Percentiles rank a stretch among this genome's conserved stretches.
Evolutionary conservation across 2,329 filamentous ascomycete species (phyloP).

Genomic region (Clarireedia homoeocarpa): DNA sequence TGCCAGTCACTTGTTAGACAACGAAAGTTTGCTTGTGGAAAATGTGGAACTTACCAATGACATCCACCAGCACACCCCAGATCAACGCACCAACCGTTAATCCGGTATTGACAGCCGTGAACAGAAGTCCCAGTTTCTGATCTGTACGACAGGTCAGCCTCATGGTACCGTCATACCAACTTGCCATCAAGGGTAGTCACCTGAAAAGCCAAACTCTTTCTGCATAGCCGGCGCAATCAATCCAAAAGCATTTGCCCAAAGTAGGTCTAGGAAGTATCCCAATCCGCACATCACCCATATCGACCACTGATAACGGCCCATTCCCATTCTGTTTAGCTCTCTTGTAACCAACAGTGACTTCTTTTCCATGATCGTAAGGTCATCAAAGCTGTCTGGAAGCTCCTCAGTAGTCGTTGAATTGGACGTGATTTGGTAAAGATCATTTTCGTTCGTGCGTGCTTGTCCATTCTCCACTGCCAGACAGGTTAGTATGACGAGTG

Average conservation of each 20-base stretch:
- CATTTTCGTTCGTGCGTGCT: not conserved
- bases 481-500: not conserved
- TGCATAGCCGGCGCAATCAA: constrained; percentile 20
- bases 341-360: constrained; percentile 13
- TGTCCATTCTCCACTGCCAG: not conserved
- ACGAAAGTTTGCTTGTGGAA: not conserved
- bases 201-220: constrained; percentile 17
- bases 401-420: not conserved
- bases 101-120: constrained; percentile 18
- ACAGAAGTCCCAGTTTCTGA: constrained; percentile 15
- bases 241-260: constrained; percentile 23
- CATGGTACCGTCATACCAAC: not conserved
- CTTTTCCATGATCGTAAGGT: constrained; percentile 11
- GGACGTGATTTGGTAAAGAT: not conserved
- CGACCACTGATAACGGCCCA: constrained; percentile 25
- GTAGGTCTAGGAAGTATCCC: constrained; percentile 24
- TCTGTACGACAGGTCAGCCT: constrained; percentile 5
- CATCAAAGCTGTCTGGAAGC: not conserved
- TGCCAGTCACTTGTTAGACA: not conserved
- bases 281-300: constrained; percentile 24
- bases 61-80: constrained; percentile 21
- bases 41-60: constrained; percentile 14
- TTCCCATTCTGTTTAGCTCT: constrained; percentile 19
- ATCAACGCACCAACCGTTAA: constrained; percentile 19
- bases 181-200: constrained; percentile 5